Evolutionary conservation across 805 yeast genomes (phyloP), one percentile per base, ranked within the genome.

Genomic region (Saccharomyces mikatae): DNA sequence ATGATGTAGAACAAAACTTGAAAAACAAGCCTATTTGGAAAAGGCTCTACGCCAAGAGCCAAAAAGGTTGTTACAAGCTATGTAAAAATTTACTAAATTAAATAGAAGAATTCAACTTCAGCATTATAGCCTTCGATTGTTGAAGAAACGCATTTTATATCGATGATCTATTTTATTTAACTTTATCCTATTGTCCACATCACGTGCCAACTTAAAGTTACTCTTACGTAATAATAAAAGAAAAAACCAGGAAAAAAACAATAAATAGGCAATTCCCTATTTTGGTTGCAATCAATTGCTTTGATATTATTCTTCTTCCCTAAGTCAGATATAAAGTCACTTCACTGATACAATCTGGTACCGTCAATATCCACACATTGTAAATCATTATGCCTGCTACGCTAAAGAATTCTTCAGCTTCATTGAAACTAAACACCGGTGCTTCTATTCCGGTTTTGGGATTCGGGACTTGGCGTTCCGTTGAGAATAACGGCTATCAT

Each of bases 391-490:
- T 59, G 61, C 17, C 59, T 41, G 50, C 56, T 6, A 51, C 59
- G 26, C 50, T 62, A 29, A 56, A 56, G 41, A 63, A 66, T 49
- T 58, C 58, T 55, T 54, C 61, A 14, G 50, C 56, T 4, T 55
- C 59, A 6, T 52, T 75, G 57, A 76, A 75, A 47, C 72, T 84
- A 55, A 86, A 85, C 77, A 79, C 80, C 56, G 92, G 94, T 26
- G 74, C 72, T 30, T 59, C 63, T 47, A 83, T 87, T 56, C 92
- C 92, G 46, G 78, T 75, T 10, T 73, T 87, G 47, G 91, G 89
- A 2, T 77, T 86, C 51, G 94, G 95, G 48, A 86, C 94, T 31
- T 87, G 88, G 86, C 72, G 72, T 66, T 80, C 86, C 32, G 67
- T 79, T 24, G 77, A 75, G 17, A 77, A 77, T 36, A 82, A 77